phyloP scores from a whole-genome alignment of 2,329 filamentous ascomycete species.

The Cordyceps javanica region DNA sequence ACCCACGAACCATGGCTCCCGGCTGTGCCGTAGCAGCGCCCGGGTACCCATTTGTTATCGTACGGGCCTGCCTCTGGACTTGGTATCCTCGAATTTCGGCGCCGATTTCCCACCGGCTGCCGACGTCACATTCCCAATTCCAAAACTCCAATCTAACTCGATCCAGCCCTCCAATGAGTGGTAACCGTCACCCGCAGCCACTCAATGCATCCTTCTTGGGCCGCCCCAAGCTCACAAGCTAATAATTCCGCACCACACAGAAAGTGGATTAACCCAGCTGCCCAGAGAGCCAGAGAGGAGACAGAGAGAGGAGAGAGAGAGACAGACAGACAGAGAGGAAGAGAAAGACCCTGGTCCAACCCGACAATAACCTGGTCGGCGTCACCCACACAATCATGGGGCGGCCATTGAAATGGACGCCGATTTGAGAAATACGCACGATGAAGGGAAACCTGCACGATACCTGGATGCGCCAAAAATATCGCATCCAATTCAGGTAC shows the following conservation, averaged over 20 bases:
- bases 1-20: too few species aligned
- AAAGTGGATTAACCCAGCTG: too few species aligned
- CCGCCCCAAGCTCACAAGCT: neutral
- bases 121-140: neutral
- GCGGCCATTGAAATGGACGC: constrained; percentile 5
- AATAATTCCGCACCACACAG: neutral
- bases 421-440: neutral
- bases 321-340: too few species aligned
- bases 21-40: too few species aligned
- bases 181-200: neutral
- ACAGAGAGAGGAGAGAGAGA: too few species aligned
- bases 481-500: constrained; percentile 1
- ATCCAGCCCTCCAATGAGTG: neutral
- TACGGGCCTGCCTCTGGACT: neutral
- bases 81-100: neutral
- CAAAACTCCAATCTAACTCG: neutral
- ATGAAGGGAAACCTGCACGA: neutral
- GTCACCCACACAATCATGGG: neutral
- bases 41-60: too few species aligned
- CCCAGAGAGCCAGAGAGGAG: too few species aligned
- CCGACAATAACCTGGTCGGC: neutral
- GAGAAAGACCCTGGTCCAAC: too few species aligned
- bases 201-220: neutral
- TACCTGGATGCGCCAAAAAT: constrained; percentile 1
- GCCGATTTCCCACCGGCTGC: constrained; percentile 5